These are phyloP conservation scores for Hanseniaspora jakobsenii DNA, from an alignment of 805 yeast genomes.

Conservation along the genomic window DNA sequence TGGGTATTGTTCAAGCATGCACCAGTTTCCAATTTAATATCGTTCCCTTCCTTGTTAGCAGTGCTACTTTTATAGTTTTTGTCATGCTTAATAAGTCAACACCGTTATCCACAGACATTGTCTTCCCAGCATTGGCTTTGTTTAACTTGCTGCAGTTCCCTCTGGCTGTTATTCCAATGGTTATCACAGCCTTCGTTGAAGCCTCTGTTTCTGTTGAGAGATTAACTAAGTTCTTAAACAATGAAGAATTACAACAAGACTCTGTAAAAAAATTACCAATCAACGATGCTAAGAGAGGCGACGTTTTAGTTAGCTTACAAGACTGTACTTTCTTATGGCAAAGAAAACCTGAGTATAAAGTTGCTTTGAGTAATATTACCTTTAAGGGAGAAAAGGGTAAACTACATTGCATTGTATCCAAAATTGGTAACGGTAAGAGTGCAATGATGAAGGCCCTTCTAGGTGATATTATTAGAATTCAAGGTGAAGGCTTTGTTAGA, in stretches of 20 bases:
- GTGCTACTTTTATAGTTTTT: conserved; percentile 77
- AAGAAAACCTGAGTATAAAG: conserved; percentile 54
- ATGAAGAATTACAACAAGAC: conserved; percentile 73
- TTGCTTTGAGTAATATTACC: conserved; percentile 52
- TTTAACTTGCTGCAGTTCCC: conserved; percentile 88
- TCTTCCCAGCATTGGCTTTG: conserved; percentile 78
- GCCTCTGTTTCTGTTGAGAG: conserved; percentile 75
- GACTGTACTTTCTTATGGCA: conserved; percentile 72
- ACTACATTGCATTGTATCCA: conserved; percentile 74
- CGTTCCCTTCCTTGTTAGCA: conserved; percentile 81
- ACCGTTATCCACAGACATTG: conserved; percentile 79
- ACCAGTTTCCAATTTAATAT: conserved; percentile 67
- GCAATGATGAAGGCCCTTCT: conserved; percentile 65
- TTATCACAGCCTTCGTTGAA: conserved; percentile 73
- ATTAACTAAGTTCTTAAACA: conserved; percentile 56
- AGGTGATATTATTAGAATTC: conserved; percentile 68
- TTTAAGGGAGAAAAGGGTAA: conserved; percentile 62
- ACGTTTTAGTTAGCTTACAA: conserved; percentile 48
- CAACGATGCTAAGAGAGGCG: conserved; percentile 45
- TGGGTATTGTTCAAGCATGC: conserved; percentile 61
- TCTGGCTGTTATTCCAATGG: conserved; percentile 81
- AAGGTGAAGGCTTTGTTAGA: conserved; percentile 58
- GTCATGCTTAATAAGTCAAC: conserved; percentile 43
- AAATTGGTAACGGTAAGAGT: conserved; percentile 84
- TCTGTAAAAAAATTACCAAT: conserved; percentile 40